These are phyloP conservation scores for Cynanchum wilfordii DNA, from an alignment of 257 asterid species.

Conservation along the genomic window DNA sequence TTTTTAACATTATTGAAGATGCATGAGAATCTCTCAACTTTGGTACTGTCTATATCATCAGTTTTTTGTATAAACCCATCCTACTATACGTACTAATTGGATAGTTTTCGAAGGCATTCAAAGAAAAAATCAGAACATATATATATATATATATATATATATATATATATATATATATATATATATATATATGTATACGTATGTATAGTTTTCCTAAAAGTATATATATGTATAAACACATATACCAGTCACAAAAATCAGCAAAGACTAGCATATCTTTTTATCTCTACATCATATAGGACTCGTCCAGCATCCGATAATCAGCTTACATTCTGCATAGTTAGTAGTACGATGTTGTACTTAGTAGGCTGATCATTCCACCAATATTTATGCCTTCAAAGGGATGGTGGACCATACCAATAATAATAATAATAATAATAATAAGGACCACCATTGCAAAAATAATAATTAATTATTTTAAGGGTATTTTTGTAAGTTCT, in stretches of 20 bases:
- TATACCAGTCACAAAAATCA: neutral
- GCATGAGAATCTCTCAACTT: conserved; percentile 1
- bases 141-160: neutral
- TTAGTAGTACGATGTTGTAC: conserved; percentile 12
- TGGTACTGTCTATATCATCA: neutral
- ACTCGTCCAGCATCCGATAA: neutral
- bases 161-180: neutral
- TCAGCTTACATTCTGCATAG: neutral
- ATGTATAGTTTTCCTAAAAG: neutral
- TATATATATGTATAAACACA: neutral
- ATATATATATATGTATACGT: too few species aligned
- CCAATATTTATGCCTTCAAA: conserved; percentile 3
- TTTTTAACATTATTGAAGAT: neutral
- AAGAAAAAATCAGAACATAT: neutral
- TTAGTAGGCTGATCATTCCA: conserved; percentile 3
- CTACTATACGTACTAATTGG: neutral
- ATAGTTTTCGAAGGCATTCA: neutral
- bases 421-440: neutral
- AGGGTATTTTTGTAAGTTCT: neutral
- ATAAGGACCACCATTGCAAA: conserved; percentile 4
- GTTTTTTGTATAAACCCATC: neutral
- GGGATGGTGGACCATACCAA: conserved; percentile 24
- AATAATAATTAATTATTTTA: neutral
- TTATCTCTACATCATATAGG: neutral
- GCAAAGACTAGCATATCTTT: neutral